Conservation (phyloP, 78 protist genomes). For the Dictyostelium capitatum region DNA sequence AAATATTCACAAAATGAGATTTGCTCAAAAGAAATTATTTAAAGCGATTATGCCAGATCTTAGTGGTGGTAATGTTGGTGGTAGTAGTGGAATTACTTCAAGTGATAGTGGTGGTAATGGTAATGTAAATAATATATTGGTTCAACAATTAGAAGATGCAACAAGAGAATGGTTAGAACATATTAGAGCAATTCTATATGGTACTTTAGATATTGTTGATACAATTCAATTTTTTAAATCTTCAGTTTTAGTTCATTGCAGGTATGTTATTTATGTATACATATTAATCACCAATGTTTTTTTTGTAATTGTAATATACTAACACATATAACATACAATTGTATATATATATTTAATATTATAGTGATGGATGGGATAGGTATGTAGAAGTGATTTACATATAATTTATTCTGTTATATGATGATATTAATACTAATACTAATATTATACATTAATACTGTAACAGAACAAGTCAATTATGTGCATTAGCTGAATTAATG, state of each 20-base stretch:
- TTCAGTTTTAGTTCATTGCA: constrained; percentile 94
- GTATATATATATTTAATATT: no score
- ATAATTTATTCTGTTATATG: no score
- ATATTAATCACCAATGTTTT: no score
- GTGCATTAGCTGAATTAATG: constrained; percentile 83
- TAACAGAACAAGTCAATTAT: constrained; percentile 94
- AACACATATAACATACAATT: no score
- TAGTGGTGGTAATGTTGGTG: not conserved
- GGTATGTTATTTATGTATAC: constrained; percentile 94
- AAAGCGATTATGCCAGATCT: constrained; percentile 41
- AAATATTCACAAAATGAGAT: constrained; percentile 93
- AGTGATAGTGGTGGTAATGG: not conserved
- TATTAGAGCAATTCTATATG: constrained; percentile 58
- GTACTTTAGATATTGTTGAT: constrained; percentile 60
- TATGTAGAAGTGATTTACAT: no score
- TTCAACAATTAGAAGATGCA: constrained; percentile 14
- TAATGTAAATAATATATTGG: not conserved
- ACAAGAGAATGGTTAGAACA: constrained; percentile 68
- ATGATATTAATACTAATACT: no score
- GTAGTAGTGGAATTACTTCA: not conserved
- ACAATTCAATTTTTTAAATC: constrained; percentile 13
- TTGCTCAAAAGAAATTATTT: constrained; percentile 65
- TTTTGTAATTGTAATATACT: no score
- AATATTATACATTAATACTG: no score
- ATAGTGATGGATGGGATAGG: no score